These are phyloP conservation scores for Cardamine resedifolia DNA, from an alignment of 345 rosid species.

Conservation along the genomic window DNA sequence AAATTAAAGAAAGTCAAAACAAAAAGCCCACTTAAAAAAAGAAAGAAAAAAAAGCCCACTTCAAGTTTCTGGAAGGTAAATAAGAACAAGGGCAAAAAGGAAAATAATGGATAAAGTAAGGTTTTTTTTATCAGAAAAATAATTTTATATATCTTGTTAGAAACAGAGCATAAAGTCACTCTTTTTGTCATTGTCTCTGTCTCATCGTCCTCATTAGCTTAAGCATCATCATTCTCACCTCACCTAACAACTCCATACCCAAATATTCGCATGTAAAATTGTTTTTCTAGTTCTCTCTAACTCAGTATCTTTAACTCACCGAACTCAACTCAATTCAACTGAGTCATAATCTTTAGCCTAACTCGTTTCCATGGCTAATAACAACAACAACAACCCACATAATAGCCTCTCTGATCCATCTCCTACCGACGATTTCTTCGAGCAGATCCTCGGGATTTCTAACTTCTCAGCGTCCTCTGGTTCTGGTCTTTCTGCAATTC, in stretches of 20 bases:
- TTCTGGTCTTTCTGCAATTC: conserved; percentile 47
- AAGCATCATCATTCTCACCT: conserved; percentile 27
- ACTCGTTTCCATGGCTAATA: conserved; percentile 55
- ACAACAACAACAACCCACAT: conserved; percentile 54
- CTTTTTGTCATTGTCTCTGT: conserved; percentile 40
- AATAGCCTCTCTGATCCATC: conserved; percentile 30
- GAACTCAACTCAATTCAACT: not conserved
- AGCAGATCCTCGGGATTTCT: conserved; percentile 78
- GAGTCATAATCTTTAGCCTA: not conserved
- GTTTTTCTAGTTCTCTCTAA: conserved; percentile 24
- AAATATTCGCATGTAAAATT: conserved; percentile 6
- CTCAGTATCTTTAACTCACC: conserved; percentile 31
- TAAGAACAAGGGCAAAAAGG: conserved; percentile 22
- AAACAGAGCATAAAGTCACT: conserved; percentile 41
- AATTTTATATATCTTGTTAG: not conserved
- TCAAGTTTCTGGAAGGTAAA: conserved; percentile 26
- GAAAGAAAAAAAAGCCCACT: conserved; percentile 24
- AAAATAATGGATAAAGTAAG: conserved; percentile 17
- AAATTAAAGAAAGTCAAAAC: conserved; percentile 17
- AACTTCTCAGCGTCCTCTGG: conserved; percentile 66
- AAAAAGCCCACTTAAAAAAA: conserved; percentile 40
- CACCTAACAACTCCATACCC: conserved; percentile 30
- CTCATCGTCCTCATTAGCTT: conserved; percentile 42
- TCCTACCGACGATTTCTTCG: conserved; percentile 81
- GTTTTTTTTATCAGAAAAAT: not conserved